Evolutionary conservation across 116 monocot genomes (phyloP), one percentile per base, ranked within the genome.

Genomic region (Zostera marina): DNA sequence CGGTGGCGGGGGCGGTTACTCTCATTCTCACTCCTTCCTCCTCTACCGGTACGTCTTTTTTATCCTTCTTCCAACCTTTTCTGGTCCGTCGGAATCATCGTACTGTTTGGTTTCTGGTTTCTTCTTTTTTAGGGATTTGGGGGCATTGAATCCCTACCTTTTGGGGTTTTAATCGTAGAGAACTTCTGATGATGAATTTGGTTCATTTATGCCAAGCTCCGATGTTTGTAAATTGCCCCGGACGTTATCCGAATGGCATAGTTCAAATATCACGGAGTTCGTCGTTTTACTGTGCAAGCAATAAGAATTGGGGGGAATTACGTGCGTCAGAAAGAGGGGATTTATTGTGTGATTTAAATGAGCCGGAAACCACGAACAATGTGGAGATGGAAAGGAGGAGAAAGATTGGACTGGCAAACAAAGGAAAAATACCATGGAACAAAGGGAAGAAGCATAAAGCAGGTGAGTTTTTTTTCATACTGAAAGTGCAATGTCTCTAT

Each of bases 401-500:
- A 48, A 94, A 79, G 65, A 94, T 94, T 63, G 88, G 88, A 39
- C 42, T 68, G n/a, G 84, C 84, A 63, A 94, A 94, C 59, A 88
- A 71, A 77, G 88, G 88, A 9, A 84, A 54, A 52, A 72, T 64
- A 41, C 88, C 94, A 19, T 94, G 94, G 94, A 94, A 81, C 71
- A 84, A 81, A 67, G 94, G 93, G n/a, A 75, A 65, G 66, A 88
- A 79, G 58, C 81, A 81, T 51, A 73, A 54, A 53, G 64, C 75
- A 71, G 94, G 94, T 88, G 59, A 11, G 22, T 44, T 43, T 5
- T 32, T 43, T 19, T 9, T 19, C 12, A 10, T 22, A 44, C 12
- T 41, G 8, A 5, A 9, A 13, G 9, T 19, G 42, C 2, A 21
- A 21, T 7, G 4, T 22, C 21, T 22, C 23, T 48, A 40, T 22